A percentile compares a stretch with the other conserved stretches of the same genome.
Conservation (phyloP, 129 eudicot species). For the Ambrosia trifida region DNA sequence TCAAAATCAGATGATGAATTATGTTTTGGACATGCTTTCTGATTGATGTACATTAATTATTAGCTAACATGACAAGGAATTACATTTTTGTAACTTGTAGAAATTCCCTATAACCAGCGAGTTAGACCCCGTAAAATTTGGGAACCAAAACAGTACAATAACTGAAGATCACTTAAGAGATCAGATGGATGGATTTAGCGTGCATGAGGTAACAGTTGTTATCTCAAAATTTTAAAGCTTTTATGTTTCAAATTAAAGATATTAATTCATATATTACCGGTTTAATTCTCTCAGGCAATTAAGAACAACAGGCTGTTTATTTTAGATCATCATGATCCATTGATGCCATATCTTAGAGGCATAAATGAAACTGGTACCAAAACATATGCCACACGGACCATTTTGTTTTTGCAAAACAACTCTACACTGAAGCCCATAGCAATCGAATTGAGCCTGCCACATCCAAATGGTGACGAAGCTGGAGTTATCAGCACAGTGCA, state of each 20-base stretch:
- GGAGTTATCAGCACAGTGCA: slow-evolving; percentile 57
- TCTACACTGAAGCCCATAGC: slow-evolving; percentile 72
- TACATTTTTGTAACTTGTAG: slow-evolving; percentile 32
- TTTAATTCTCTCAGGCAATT: slow-evolving; percentile 40
- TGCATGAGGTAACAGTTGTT: slow-evolving; percentile 43
- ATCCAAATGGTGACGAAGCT: slow-evolving; percentile 49
- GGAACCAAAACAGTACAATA: slow-evolving; percentile 54
- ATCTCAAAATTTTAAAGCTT: not conserved
- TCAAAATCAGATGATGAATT: not conserved
- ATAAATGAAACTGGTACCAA: slow-evolving; percentile 61
- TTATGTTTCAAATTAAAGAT: not conserved
- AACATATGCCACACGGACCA: slow-evolving; percentile 69
- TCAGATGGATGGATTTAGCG: slow-evolving; percentile 46
- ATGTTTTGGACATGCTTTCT: too few species aligned
- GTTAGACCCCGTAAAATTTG: slow-evolving; percentile 45
- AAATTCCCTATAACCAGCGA: slow-evolving; percentile 64
- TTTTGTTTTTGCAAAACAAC: slow-evolving; percentile 53
- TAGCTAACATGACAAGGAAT: not conserved
- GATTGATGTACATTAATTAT: not conserved
- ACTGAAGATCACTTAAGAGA: slow-evolving; percentile 46
- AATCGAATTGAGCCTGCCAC: slow-evolving; percentile 67
- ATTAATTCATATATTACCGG: slow-evolving; percentile 4
- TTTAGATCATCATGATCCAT: slow-evolving; percentile 66
- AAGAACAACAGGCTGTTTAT: slow-evolving; percentile 45
- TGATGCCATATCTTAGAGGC: slow-evolving; percentile 75